These are phyloP conservation scores for Pseudohalonectria lignicola DNA, from an alignment of 2,329 filamentous ascomycete species.

Conservation along the genomic window DNA sequence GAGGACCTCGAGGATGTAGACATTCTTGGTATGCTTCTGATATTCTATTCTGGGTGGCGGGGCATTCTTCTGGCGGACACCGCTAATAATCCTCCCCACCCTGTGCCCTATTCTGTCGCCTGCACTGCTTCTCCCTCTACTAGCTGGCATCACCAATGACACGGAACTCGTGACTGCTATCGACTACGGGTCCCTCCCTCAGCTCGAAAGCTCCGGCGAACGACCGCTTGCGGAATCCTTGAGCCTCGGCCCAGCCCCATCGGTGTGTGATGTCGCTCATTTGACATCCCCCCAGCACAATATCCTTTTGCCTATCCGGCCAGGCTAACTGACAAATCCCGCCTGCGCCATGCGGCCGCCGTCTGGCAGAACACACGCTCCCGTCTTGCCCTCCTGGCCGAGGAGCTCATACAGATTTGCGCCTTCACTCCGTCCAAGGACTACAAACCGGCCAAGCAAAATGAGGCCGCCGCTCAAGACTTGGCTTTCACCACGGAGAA, in stretches of 20 bases:
- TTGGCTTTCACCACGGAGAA: slow-evolving; percentile 31
- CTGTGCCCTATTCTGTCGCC: slow-evolving; percentile 2
- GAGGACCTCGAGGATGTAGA: slow-evolving; percentile 30
- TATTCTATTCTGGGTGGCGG: no score
- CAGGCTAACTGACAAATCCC: no score
- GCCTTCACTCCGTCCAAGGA: slow-evolving; percentile 34
- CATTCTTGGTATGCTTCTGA: slow-evolving; percentile 38
- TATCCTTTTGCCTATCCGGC: no score
- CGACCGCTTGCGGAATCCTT: slow-evolving; percentile 31
- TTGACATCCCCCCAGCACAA: no score
- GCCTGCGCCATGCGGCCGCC: no score
- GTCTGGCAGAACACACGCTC: slow-evolving; percentile 37
- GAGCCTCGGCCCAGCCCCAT: slow-evolving; percentile 37
- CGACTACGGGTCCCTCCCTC: slow-evolving; percentile 41
- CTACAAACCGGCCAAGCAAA: slow-evolving; percentile 33
- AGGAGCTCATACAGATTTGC: slow-evolving; percentile 40
- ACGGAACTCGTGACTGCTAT: slow-evolving; percentile 29
- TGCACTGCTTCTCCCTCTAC: slow-evolving; percentile 6
- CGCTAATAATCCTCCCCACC: no score
- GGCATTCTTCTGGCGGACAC: no score
- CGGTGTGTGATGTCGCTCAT: slow-evolving; percentile 21
- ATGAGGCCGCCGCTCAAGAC: slow-evolving; percentile 26
- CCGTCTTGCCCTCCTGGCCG: slow-evolving; percentile 36
- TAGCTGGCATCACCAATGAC: slow-evolving; percentile 26
- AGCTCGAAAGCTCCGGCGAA: slow-evolving; percentile 26